phyloP scores from a whole-genome alignment of 495 filamentous ascomycete genomes.

The Penicillium coffeae region DNA sequence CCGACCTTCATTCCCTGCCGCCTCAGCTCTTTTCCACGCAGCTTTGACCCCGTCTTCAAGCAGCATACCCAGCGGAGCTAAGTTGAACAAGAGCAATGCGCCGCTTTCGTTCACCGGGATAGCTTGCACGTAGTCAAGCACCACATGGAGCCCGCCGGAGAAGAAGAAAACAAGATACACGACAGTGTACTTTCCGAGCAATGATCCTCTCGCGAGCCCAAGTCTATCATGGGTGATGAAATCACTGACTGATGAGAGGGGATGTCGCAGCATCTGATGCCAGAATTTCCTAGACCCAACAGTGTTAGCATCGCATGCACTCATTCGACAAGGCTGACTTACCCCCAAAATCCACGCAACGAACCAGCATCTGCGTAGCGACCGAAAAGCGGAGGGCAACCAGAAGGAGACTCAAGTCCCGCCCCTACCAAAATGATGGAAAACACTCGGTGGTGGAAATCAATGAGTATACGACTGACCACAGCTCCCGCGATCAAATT shows the following conservation, averaged over 20 bases:
- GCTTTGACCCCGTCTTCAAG: slow-evolving; percentile 25
- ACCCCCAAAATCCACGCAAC: slow-evolving; percentile 31
- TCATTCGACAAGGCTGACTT: background rate
- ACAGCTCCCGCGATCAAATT: slow-evolving; percentile 18
- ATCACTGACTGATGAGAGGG: slow-evolving; percentile 21
- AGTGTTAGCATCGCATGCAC: slow-evolving; percentile 1
- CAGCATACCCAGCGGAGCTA: slow-evolving; percentile 27
- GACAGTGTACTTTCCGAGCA: slow-evolving; percentile 25
- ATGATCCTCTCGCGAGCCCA: slow-evolving; percentile 15
- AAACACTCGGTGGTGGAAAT: slow-evolving; percentile 16
- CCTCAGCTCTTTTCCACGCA: slow-evolving; percentile 2
- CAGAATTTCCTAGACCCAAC: slow-evolving; percentile 32
- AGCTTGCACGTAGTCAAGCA: slow-evolving; percentile 28
- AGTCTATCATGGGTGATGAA: slow-evolving; percentile 23
- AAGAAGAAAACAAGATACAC: slow-evolving; percentile 29
- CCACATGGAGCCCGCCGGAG: slow-evolving; percentile 28
- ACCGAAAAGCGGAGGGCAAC: slow-evolving; percentile 37
- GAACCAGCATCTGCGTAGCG: slow-evolving; percentile 27
- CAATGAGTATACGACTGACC: slow-evolving; percentile 19
- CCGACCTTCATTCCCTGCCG: background rate
- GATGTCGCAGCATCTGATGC: slow-evolving; percentile 36
- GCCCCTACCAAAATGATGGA: slow-evolving; percentile 20
- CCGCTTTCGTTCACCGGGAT: slow-evolving; percentile 19
- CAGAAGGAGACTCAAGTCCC: slow-evolving; percentile 15
- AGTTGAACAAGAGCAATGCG: slow-evolving; percentile 29